Evolutionary conservation across 148 eudicot species (phyloP).

Genomic region (Vaccinium macrocarpon): DNA sequence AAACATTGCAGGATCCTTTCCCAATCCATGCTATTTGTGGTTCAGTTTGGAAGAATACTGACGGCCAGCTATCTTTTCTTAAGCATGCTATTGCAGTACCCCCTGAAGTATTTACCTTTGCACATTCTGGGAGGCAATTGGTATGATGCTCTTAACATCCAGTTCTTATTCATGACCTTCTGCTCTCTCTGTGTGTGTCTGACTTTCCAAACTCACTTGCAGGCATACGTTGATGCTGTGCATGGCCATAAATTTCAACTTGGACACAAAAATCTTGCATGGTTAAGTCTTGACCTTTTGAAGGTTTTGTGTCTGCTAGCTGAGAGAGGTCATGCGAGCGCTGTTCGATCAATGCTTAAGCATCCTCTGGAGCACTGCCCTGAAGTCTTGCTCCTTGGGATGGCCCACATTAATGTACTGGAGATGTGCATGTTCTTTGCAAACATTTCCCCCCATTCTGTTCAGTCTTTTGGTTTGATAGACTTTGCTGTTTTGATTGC

Average conservation of each 20-base stretch:
- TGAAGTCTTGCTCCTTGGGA: constrained; percentile 83
- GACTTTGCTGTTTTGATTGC: constrained; percentile 19
- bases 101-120: constrained; percentile 79
- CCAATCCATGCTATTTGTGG: constrained; percentile 82
- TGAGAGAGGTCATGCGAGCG: constrained; percentile 77
- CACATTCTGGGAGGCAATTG: constrained; percentile 72
- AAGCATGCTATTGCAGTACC: constrained; percentile 74
- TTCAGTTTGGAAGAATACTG: constrained; percentile 84
- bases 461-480: constrained; percentile 11
- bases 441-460: not conserved
- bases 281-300: constrained; percentile 83
- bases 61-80: constrained; percentile 91
- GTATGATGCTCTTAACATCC: constrained; percentile 36
- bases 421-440: not conserved
- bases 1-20: constrained; percentile 67
- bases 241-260: constrained; percentile 57
- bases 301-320: constrained; percentile 86
- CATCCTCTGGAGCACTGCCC: constrained; percentile 78
- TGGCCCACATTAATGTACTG: constrained; percentile 79
- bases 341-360: constrained; percentile 66
- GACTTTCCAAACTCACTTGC: constrained; percentile 26
- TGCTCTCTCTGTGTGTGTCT: constrained; percentile 13
- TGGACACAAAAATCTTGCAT: constrained; percentile 71
- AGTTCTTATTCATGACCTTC: not conserved
- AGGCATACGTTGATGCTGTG: constrained; percentile 67